Conservation (phyloP, 2,329 filamentous ascomycete genomes). For the Microcyclospora pomicola region DNA sequence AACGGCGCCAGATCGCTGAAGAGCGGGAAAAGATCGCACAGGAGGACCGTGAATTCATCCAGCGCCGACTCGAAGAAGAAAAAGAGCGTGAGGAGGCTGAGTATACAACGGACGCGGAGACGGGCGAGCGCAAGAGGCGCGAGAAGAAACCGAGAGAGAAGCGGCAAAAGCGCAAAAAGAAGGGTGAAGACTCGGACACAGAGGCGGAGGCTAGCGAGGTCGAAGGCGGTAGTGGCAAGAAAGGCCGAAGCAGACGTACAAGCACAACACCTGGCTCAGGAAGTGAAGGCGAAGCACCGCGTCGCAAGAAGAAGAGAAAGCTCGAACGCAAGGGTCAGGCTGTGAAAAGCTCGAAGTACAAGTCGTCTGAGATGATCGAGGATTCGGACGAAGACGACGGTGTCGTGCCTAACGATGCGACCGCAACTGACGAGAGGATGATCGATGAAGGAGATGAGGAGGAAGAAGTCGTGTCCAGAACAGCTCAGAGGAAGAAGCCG, state of each 20-base stretch:
- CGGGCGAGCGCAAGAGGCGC: slow-evolving; percentile 65
- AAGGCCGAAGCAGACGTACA: slow-evolving; percentile 15
- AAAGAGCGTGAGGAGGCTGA: slow-evolving; percentile 52
- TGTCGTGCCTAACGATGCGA: slow-evolving; percentile 7
- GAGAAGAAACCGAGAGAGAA: slow-evolving; percentile 48
- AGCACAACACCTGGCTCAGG: slow-evolving; percentile 17
- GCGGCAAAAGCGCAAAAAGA: slow-evolving; percentile 45
- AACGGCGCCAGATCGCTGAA: slow-evolving; percentile 68
- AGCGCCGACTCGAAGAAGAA: slow-evolving; percentile 58
- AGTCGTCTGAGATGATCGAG: slow-evolving; percentile 71
- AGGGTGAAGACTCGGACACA: slow-evolving; percentile 33
- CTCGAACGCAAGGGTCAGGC: slow-evolving; percentile 39
- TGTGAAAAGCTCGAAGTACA: slow-evolving; percentile 50
- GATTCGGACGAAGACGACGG: slow-evolving; percentile 53
- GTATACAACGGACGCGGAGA: slow-evolving; percentile 70
- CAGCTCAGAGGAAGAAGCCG: slow-evolving; percentile 16
- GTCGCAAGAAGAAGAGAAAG: slow-evolving; percentile 46
- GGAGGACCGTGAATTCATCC: slow-evolving; percentile 56
- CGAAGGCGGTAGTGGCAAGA: slow-evolving; percentile 29
- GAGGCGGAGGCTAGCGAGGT: slow-evolving; percentile 34
- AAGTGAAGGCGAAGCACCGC: slow-evolving; percentile 43
- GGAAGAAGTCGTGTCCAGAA: slow-evolving; percentile 11
- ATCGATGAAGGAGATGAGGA: slow-evolving; percentile 19
- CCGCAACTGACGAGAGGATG: slow-evolving; percentile 8
- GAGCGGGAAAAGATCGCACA: slow-evolving; percentile 73